Evolutionary conservation across 768 basidiomycete species (phyloP).

Genomic region (Candolleomyces efflorescens): DNA sequence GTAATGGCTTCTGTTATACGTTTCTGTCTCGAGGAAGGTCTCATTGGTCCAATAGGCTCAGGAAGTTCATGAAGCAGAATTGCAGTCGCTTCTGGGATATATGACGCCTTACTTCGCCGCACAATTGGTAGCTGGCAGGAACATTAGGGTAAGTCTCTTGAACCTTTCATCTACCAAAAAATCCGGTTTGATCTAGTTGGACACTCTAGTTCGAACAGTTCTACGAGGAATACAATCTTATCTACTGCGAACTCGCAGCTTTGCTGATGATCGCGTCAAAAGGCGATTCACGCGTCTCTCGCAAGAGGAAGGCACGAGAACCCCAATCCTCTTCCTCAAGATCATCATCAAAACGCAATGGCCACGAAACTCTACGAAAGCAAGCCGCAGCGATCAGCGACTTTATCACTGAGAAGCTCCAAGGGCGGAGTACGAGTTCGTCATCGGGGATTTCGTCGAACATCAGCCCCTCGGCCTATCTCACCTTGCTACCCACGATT

Average conservation of each 20-base stretch:
- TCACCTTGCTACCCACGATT: constrained; percentile 67
- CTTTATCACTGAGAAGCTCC: constrained; percentile 58
- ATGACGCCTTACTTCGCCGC: constrained; percentile 89
- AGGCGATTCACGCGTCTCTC: constrained; percentile 15
- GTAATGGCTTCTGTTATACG: constrained; percentile 22
- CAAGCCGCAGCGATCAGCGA: constrained; percentile 51
- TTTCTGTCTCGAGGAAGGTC: not conserved
- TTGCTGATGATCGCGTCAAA: constrained; percentile 45
- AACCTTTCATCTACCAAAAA: not conserved
- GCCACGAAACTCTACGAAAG: constrained; percentile 14
- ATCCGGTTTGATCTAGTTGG: not conserved
- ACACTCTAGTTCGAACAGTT: constrained; percentile 53
- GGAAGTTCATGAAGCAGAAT: constrained; percentile 35
- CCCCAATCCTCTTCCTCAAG: constrained; percentile 2
- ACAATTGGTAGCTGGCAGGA: constrained; percentile 38
- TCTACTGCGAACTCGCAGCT: constrained; percentile 74
- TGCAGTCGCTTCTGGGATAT: constrained; percentile 60
- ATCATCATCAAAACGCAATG: constrained; percentile 7
- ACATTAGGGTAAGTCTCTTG: constrained; percentile 48
- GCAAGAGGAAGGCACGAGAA: constrained; percentile 17
- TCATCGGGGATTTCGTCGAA: constrained; percentile 43
- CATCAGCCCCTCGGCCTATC: constrained; percentile 56
- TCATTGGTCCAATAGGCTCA: constrained; percentile 15
- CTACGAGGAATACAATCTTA: constrained; percentile 68
- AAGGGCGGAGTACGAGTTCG: constrained; percentile 38